Percentiles rank a stretch among this genome's conserved stretches.
Conservation (phyloP, 257 asterid genomes). For the Solanum habrochaites region DNA sequence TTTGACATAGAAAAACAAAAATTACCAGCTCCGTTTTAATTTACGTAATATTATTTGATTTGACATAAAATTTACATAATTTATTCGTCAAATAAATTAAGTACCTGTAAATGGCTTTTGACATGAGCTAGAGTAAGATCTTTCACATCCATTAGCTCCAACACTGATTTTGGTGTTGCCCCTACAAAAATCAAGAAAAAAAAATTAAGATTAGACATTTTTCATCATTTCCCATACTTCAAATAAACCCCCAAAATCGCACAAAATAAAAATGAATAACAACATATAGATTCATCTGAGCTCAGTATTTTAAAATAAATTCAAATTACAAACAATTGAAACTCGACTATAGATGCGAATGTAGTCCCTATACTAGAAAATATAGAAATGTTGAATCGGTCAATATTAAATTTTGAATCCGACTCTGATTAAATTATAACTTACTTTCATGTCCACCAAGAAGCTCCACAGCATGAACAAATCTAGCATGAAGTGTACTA, state of each 20-base stretch:
- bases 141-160: conserved; percentile 90
- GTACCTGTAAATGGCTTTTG: conserved; percentile 91
- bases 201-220: not conserved
- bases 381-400: not conserved
- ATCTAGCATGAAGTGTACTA: conserved; percentile 14
- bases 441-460: conserved; percentile 98
- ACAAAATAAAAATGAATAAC: not conserved
- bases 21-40: rapidly evolving
- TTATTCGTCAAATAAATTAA: not conserved
- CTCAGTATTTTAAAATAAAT: not conserved
- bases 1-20: not conserved
- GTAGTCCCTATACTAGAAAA: not conserved
- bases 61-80: not conserved
- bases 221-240: not conserved
- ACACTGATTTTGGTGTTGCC: conserved; percentile 93
- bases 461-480: conserved; percentile 94
- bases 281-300: not conserved
- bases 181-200: conserved; percentile 25
- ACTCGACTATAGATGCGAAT: not conserved
- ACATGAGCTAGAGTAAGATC: conserved; percentile 93
- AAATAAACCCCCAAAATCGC: not conserved
- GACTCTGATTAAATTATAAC: not conserved
- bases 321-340: not conserved
- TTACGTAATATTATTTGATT: rapidly evolving
- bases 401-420: not conserved